These are phyloP conservation scores for Bipolaris bicolor DNA, from an alignment of 2,329 filamentous ascomycete species.

Conservation along the genomic window DNA sequence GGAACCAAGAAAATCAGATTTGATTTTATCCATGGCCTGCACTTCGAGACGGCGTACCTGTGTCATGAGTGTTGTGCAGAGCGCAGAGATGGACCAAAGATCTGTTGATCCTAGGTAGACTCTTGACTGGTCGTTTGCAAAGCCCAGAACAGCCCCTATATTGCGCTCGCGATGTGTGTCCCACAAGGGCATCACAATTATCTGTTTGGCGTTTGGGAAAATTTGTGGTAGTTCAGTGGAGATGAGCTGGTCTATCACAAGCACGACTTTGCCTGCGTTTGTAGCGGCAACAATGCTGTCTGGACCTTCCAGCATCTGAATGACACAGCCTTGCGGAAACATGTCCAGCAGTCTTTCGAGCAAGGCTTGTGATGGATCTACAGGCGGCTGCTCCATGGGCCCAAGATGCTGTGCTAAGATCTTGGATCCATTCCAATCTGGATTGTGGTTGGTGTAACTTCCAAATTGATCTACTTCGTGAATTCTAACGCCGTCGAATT, in stretches of 20 bases:
- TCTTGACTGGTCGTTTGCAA: slow-evolving; percentile 10
- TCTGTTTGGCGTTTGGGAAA: slow-evolving; percentile 5
- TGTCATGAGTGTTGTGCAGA: slow-evolving; percentile 16
- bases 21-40: slow-evolving; percentile 15
- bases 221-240: slow-evolving; percentile 4
- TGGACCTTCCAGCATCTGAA: slow-evolving; percentile 4
- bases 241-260: slow-evolving; percentile 2
- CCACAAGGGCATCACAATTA: slow-evolving; percentile 13
- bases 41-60: slow-evolving; percentile 14
- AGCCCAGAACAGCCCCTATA: slow-evolving; percentile 11
- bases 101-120: slow-evolving; percentile 12
- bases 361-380: neutral
- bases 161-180: slow-evolving; percentile 13
- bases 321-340: slow-evolving; percentile 10
- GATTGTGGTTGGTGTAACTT: slow-evolving; percentile 7
- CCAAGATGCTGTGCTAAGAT: slow-evolving; percentile 9
- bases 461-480: slow-evolving; percentile 7
- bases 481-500: slow-evolving; percentile 13
- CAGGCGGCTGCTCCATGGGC: neutral
- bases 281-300: slow-evolving; percentile 10
- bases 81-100: slow-evolving; percentile 12
- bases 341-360: neutral
- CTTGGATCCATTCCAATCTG: slow-evolving; percentile 13
- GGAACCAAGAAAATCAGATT: slow-evolving; percentile 14
- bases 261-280: neutral